These are phyloP conservation scores for Rhynchospora pubera DNA, from an alignment of 176 grass and related monocot genomes.

Conservation along the genomic window DNA sequence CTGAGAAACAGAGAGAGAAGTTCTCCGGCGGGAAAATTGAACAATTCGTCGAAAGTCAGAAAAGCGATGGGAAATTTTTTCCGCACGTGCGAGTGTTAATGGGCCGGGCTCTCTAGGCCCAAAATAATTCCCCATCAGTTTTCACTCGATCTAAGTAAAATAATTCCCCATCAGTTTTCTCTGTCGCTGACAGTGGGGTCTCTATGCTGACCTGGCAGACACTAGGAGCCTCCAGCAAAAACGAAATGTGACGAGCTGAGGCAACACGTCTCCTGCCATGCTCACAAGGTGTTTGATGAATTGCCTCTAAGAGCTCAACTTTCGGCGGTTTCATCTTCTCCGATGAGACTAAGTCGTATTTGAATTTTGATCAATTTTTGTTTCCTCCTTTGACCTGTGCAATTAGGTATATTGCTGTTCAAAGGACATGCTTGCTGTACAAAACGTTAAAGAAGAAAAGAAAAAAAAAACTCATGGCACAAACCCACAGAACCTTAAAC, in stretches of 20 bases:
- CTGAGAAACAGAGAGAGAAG: neutral
- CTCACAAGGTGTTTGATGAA: neutral
- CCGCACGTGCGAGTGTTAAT: neutral
- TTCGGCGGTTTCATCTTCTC: neutral
- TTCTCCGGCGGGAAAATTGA: constrained; percentile 10
- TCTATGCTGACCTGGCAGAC: neutral
- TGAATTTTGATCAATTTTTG: neutral
- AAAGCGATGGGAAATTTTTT: neutral
- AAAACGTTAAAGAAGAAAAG: neutral
- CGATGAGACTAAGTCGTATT: neutral
- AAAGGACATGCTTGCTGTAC: neutral
- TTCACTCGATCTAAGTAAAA: neutral
- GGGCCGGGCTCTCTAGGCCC: neutral
- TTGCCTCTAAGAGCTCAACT: neutral
- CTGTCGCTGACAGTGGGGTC: neutral
- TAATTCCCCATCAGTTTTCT: neutral
- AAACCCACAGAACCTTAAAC: too few species aligned
- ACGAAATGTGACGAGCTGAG: too few species aligned
- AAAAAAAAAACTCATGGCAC: too few species aligned
- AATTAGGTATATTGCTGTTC: neutral
- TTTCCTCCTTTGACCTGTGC: neutral
- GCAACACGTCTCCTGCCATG: neutral
- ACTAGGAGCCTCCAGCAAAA: too few species aligned
- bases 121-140: neutral
- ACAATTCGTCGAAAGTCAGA: neutral